A percentile compares a stretch with the other conserved stretches of the same genome.
Conservation (phyloP, 345 rosid genomes). For the Salix koriyanagi region DNA sequence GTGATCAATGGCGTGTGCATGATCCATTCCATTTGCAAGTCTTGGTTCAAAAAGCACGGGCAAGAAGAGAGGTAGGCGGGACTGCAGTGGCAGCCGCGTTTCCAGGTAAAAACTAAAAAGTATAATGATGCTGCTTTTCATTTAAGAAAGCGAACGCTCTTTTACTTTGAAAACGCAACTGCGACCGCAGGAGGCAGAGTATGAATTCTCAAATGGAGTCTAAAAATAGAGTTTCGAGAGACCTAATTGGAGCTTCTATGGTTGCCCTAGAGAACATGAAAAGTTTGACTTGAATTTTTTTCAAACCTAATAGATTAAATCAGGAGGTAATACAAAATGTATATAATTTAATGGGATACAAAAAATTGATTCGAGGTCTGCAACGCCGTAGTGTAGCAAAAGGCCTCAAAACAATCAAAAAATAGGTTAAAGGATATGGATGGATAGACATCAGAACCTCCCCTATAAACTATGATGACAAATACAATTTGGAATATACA, state of each 20-base stretch:
- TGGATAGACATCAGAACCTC: not conserved
- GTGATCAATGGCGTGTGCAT: not conserved
- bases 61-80: too few relatives aligned
- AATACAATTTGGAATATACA: not conserved
- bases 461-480: not conserved
- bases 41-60: too few relatives aligned
- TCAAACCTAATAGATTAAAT: not conserved
- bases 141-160: too few relatives aligned
- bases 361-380: conserved; percentile 17
- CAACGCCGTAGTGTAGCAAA: not conserved
- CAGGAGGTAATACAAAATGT: not conserved
- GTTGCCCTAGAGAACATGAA: not conserved
- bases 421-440: not conserved
- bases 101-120: too few relatives aligned
- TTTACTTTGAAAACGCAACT: too few relatives aligned
- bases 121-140: too few relatives aligned
- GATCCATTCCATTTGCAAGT: too few relatives aligned
- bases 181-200: too few relatives aligned
- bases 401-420: conserved; percentile 14
- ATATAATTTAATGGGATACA: not conserved
- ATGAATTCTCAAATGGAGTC: too few relatives aligned
- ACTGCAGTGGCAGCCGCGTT: too few relatives aligned
- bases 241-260: too few relatives aligned
- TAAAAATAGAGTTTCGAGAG: too few relatives aligned
- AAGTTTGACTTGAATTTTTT: not conserved